Evolutionary conservation across 2,329 filamentous ascomycete genomes (phyloP).

Genomic region (Sphaerulina vaccinii): DNA sequence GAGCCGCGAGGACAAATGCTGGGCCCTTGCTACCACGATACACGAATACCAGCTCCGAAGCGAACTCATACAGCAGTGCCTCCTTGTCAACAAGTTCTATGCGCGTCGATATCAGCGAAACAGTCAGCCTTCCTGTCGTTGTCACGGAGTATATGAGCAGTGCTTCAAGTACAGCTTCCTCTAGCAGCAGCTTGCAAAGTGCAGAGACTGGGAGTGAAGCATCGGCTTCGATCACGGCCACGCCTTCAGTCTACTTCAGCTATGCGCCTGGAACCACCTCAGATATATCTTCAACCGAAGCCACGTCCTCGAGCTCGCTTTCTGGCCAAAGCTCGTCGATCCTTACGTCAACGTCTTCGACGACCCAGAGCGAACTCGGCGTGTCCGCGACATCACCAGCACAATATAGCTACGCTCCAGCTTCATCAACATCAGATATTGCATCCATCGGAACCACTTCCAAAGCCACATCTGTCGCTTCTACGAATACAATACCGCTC

Average conservation of each 20-base stretch:
- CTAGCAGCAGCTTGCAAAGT: background rate
- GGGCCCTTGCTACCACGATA: slow-evolving; percentile 21
- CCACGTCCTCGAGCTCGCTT: background rate
- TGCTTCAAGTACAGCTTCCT: background rate
- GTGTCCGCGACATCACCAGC: background rate
- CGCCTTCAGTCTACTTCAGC: slow-evolving; percentile 10
- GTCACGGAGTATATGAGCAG: background rate
- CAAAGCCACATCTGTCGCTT: background rate
- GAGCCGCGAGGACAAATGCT: slow-evolving; percentile 10
- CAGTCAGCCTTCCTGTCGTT: background rate
- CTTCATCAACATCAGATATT: background rate
- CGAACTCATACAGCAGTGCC: background rate
- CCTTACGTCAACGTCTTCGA: background rate
- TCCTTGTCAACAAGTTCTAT: background rate
- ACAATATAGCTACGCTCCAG: background rate
- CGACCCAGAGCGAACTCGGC: background rate
- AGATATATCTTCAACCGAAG: background rate
- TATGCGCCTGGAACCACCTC: slow-evolving; percentile 1
- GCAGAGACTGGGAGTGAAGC: background rate
- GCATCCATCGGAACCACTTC: background rate
- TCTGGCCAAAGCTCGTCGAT: background rate
- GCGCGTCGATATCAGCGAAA: background rate
- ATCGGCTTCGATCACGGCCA: background rate
- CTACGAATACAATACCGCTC: background rate
- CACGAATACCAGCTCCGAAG: slow-evolving; percentile 17